These are phyloP conservation scores for Mycena sp. DNA, from an alignment of 1,284 basidiomycete species.

Conservation along the genomic window DNA sequence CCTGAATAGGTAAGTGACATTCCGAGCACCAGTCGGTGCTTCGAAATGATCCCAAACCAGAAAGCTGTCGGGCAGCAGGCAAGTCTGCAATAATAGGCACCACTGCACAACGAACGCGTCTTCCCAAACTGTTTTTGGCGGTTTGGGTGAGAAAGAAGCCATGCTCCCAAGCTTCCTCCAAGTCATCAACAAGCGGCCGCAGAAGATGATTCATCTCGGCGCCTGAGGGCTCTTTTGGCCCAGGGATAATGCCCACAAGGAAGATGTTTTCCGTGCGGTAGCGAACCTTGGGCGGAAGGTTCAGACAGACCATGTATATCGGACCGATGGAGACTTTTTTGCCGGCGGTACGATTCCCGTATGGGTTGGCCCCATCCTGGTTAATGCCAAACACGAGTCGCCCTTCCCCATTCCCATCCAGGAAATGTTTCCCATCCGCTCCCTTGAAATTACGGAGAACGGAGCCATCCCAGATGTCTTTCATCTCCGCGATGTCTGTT, in stretches of 20 bases:
- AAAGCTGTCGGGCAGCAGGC: conserved; percentile 40
- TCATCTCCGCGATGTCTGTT: background rate
- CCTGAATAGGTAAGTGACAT: background rate
- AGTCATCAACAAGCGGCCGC: conserved; percentile 43
- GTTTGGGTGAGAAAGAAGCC: conserved; percentile 43
- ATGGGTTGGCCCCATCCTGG: conserved; percentile 43
- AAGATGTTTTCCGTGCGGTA: conserved; percentile 40
- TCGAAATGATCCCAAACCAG: background rate
- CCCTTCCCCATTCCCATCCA: conserved; percentile 23
- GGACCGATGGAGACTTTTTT: conserved; percentile 34
- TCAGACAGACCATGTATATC: conserved; percentile 44
- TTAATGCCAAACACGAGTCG: conserved; percentile 34
- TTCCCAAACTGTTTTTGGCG: conserved; percentile 35
- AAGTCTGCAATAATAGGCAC: conserved; percentile 43
- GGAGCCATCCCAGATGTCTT: conserved; percentile 35
- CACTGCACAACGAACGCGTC: conserved; percentile 37
- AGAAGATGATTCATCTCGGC: conserved; percentile 47
- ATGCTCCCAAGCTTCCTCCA: conserved; percentile 40
- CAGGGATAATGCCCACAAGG: conserved; percentile 45
- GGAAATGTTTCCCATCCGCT: conserved; percentile 28
- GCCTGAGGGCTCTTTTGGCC: conserved; percentile 44
- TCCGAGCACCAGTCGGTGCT: background rate
- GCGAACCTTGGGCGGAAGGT: conserved; percentile 42
- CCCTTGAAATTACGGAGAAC: conserved; percentile 28
- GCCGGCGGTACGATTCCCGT: conserved; percentile 34